Evolutionary conservation across 2,329 filamentous ascomycete species (phyloP).

Genomic region (Lasiodiplodia sp.): DNA sequence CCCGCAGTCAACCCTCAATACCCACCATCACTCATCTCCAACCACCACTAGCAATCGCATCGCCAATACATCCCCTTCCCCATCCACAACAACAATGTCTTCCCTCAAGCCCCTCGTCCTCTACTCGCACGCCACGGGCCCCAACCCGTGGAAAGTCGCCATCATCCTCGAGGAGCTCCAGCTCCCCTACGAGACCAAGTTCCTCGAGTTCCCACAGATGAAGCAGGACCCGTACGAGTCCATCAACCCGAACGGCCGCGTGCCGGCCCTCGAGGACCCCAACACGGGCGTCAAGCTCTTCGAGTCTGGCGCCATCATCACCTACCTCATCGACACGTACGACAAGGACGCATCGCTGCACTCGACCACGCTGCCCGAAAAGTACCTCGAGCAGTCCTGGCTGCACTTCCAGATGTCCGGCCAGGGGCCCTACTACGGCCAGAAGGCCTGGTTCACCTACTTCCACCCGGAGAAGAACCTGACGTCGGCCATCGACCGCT

Average conservation of each 20-base stretch:
- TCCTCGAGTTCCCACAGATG: conserved; percentile 47
- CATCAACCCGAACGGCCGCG: conserved; percentile 51
- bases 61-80: not conserved
- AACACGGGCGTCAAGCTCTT: conserved; percentile 53
- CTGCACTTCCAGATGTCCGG: conserved; percentile 55
- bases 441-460: conserved; percentile 46
- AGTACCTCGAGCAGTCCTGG: conserved; percentile 51
- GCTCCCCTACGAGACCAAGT: conserved; percentile 49
- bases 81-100: conserved; percentile 24
- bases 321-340: conserved; percentile 55
- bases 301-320: conserved; percentile 54
- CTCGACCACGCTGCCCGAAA: conserved; percentile 44
- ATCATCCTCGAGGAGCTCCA: conserved; percentile 55
- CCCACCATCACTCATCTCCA: not conserved
- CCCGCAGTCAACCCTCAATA: not conserved
- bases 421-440: conserved; percentile 57
- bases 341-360: conserved; percentile 50
- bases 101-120: conserved; percentile 29
- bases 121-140: conserved; percentile 32
- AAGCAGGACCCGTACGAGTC: conserved; percentile 47
- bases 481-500: conserved; percentile 53
- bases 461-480: conserved; percentile 53
- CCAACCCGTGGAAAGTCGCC: conserved; percentile 54
- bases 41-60: not conserved
- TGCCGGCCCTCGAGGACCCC: conserved; percentile 53